A percentile compares a stretch with the other conserved stretches of the same genome.
These are phyloP conservation scores for Chimonanthus praecox DNA, from an alignment of 164 flowering plant species.

Conservation along the genomic window DNA sequence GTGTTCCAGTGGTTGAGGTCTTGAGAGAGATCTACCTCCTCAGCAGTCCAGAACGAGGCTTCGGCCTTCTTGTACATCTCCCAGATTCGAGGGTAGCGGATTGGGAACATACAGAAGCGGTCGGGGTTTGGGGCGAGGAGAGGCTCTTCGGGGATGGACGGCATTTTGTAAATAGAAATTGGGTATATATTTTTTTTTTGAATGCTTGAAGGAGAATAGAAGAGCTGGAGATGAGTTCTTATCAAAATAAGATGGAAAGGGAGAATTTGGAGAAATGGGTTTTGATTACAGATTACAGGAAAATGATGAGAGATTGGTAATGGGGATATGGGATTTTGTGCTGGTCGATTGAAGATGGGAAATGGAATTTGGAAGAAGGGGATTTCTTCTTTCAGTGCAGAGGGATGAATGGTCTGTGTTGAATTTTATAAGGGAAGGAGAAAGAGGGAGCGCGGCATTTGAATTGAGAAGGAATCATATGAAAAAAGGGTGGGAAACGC, in stretches of 20 bases:
- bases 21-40: constrained; percentile 78
- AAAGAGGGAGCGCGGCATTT: background rate
- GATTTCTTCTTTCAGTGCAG: background rate
- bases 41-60: constrained; percentile 94
- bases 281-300: no score
- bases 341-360: background rate
- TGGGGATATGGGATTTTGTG: background rate
- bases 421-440: constrained; percentile 12
- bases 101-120: constrained; percentile 92
- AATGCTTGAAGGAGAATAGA: background rate
- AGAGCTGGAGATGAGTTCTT: background rate
- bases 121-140: constrained; percentile 76
- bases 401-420: background rate
- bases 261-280: background rate
- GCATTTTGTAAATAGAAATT: constrained; percentile 25
- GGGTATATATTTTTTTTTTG: background rate
- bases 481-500: no score
- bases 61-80: constrained; percentile 97
- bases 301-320: background rate
- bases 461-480: no score
- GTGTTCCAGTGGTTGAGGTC: constrained; percentile 64
- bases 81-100: constrained; percentile 82
- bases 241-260: background rate
- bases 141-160: constrained; percentile 68
- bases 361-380: background rate